A percentile compares a stretch with the other conserved stretches of the same genome.
phyloP scores from a whole-genome alignment of 139 green algal species.

The Pleodorina starrii region DNA sequence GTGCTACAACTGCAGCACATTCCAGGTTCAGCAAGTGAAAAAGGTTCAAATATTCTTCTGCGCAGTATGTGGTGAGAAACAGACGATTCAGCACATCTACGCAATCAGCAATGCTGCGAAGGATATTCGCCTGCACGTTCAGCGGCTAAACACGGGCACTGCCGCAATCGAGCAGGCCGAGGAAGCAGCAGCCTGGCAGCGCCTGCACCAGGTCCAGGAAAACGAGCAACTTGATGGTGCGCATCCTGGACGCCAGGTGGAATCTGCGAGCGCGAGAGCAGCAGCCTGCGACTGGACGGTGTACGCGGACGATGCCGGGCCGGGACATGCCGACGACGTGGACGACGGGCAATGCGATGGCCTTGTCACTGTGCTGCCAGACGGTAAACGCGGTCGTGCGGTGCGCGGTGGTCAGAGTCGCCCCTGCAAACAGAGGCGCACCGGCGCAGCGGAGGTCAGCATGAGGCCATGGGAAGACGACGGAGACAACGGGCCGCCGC shows the following conservation, averaged over 20 bases:
- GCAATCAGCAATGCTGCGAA: slow-evolving; percentile 26
- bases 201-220: background rate
- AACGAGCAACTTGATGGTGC: background rate
- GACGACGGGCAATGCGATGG: background rate
- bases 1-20: slow-evolving; percentile 33
- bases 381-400: background rate
- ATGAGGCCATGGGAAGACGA: too few relatives aligned
- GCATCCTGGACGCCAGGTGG: background rate
- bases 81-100: slow-evolving; percentile 41
- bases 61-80: slow-evolving; percentile 29
- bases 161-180: background rate
- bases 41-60: slow-evolving; percentile 49
- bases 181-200: background rate
- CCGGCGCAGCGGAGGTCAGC: too few relatives aligned
- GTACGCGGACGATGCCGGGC: background rate
- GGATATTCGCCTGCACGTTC: slow-evolving; percentile 34
- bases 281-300: background rate
- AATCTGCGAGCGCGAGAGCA: too few relatives aligned
- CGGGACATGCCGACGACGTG: background rate
- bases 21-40: slow-evolving; percentile 42
- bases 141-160: slow-evolving; percentile 19
- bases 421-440: background rate
- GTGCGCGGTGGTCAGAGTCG: background rate
- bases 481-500: too few relatives aligned
- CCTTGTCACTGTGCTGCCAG: slow-evolving; percentile 28